Evolutionary conservation across 257 asterid species (phyloP).

Genomic region (Solanum pinnatisectum): DNA sequence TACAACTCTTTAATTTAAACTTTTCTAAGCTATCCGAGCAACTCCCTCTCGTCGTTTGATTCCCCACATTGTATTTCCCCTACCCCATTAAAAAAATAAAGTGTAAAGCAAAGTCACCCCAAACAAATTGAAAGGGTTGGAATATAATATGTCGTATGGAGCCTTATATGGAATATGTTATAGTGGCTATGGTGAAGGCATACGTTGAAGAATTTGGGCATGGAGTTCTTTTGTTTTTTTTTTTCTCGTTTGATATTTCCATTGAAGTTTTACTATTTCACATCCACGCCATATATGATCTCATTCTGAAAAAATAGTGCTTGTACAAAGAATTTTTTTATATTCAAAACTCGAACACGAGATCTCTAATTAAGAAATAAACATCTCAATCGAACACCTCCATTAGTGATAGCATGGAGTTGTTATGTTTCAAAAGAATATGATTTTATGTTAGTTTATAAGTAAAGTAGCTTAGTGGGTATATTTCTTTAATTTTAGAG

Average conservation of each 20-base stretch:
- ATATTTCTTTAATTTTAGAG: neutral
- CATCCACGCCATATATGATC: neutral
- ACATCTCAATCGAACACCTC: neutral
- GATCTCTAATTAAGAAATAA: no score
- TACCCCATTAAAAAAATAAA: neutral
- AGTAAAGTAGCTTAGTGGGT: neutral
- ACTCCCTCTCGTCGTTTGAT: neutral
- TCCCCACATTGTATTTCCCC: neutral
- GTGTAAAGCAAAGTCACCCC: neutral
- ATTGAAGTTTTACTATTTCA: neutral
- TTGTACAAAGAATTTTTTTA: no score
- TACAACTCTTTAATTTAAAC: no score
- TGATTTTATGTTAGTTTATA: neutral
- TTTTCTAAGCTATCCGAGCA: neutral
- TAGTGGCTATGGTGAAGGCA: neutral
- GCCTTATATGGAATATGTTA: neutral
- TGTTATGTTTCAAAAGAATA: neutral
- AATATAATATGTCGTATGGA: neutral
- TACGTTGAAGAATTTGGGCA: neutral
- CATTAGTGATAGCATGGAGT: neutral
- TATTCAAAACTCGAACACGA: no score
- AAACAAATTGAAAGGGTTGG: neutral
- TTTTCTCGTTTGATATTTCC: no score
- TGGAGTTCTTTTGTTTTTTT: no score
- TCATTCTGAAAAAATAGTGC: neutral